Base-by-base conservation (phyloP, 2,329 filamentous ascomycete genomes). In the Akanthomyces muscarius region DNA sequence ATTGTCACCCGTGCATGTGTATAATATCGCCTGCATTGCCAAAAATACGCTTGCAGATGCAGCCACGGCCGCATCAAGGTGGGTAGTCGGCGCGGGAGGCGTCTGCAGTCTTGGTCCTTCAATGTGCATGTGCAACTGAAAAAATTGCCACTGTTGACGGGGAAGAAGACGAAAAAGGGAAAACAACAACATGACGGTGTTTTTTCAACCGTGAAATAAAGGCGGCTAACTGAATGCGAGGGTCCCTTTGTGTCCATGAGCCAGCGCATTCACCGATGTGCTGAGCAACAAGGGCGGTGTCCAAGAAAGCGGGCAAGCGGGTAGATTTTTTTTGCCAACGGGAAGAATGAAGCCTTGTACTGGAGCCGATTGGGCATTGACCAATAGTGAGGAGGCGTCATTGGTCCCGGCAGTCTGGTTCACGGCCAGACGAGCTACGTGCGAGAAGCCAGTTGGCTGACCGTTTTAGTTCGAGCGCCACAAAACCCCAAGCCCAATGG, bases 321-420 rank as follows among this genome's bases (percentile, higher is more conserved):
- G 33, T 50, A 50, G 5, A 33, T 48, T 50, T 25, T 23, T 13
- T 36, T 38, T 16, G 28, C 18, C 33, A 36, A 50, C 56, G 44
- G 55, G 30, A 30, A 6, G 28, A 30, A 58, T 3, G 33, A 11
- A 38, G 45, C 13, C 8, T 18, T 25, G 23, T 7, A 8, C 44
- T 21, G 16, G 23, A 30, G 25, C 21, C 21, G 4, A 11, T 59
- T 21, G 8, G 56, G 56, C 56, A 50, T 50, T 59, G 56, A 41
- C 56, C 56, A 59, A 59, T 60, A 7, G 47, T 36, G 33, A 44
- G 13, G 4, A 60, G 5, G 25, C 28, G 23, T 23, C 28, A 60
- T 44, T 60, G 57, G 47, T 60, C 57, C 57, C 57, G 57, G 38
- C 45, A 60, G 57, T 52, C 33, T 42, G 57, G 57, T 52, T 60